Conservation (phyloP, 768 basidiomycete species). For the Termitomyces sp. region DNA sequence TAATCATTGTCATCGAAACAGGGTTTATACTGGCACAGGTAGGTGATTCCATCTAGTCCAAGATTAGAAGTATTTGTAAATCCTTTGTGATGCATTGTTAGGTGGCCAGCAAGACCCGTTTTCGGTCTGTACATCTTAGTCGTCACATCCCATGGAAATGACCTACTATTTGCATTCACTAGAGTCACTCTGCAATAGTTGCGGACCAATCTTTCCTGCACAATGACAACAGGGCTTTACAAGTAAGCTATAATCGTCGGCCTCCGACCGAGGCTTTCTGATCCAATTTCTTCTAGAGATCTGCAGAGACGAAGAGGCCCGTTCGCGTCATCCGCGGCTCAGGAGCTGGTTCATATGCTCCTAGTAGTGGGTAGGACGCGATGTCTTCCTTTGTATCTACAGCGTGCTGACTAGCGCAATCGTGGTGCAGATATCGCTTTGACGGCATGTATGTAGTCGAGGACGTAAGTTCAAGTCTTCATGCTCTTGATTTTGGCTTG, state of each 20-base stretch:
- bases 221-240: conserved; percentile 30
- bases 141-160: not conserved
- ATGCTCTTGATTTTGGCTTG: not conserved
- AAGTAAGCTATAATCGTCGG: conserved; percentile 16
- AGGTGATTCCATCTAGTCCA: not conserved
- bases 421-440: conserved; percentile 33
- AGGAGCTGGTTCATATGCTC: conserved; percentile 28
- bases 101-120: conserved; percentile 21
- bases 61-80: not conserved
- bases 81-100: not conserved
- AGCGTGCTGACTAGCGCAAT: not conserved
- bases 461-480: conserved; percentile 21
- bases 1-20: conserved; percentile 11
- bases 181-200: conserved; percentile 23
- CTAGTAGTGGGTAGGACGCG: conserved; percentile 26
- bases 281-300: conserved; percentile 21
- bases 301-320: conserved; percentile 26
- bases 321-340: conserved; percentile 41
- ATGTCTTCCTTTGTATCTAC: not conserved
- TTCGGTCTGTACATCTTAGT: conserved; percentile 11
- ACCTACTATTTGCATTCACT: not conserved
- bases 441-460: conserved; percentile 40
- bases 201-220: conserved; percentile 34
- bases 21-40: conserved; percentile 42
- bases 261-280: not conserved